Conservation (phyloP, 805 yeast genomes). For the Barnettozyma siamensis region DNA sequence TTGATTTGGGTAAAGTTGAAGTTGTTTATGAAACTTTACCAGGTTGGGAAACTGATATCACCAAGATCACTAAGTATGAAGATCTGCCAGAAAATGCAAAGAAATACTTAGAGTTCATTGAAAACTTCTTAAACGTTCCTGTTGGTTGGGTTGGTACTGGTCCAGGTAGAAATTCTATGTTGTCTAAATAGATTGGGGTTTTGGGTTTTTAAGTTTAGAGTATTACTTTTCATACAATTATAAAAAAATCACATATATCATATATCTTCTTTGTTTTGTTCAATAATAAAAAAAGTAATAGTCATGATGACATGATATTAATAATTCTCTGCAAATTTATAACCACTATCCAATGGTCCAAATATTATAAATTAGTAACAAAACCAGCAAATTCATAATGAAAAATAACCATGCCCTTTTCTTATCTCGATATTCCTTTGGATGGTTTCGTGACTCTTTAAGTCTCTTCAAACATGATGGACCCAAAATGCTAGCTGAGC, state of each 20-base stretch:
- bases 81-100: constrained; percentile 87
- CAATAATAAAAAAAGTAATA: neutral
- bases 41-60: constrained; percentile 89
- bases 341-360: no score
- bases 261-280: neutral
- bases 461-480: no score
- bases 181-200: constrained; percentile 43
- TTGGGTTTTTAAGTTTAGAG: neutral
- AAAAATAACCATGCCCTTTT: neutral
- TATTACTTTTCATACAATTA: neutral
- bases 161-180: constrained; percentile 93
- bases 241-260: neutral
- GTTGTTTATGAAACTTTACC: constrained; percentile 88
- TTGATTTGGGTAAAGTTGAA: constrained; percentile 78
- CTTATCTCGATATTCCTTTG: neutral
- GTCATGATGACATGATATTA: no score
- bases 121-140: constrained; percentile 76
- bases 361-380: no score
- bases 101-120: constrained; percentile 79
- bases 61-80: constrained; percentile 58
- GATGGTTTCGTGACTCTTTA: neutral
- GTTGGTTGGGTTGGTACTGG: constrained; percentile 98
- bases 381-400: neutral
- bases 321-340: no score
- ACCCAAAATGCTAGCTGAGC: no score